Conservation (phyloP, 257 asterid species). For the Anisodus tanguticus region DNA sequence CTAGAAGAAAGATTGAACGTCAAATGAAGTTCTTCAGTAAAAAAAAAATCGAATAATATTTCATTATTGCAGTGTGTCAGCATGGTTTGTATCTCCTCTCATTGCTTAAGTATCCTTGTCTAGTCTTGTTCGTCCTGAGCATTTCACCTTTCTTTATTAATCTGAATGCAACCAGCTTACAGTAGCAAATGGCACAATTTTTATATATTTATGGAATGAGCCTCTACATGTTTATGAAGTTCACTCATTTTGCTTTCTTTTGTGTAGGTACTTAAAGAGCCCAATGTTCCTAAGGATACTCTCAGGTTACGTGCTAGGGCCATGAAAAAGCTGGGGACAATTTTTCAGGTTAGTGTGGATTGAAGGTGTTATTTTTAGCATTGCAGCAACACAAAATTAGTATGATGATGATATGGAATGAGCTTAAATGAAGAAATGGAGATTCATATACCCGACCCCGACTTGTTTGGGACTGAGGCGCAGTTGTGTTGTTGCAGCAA, state of each 20-base stretch:
- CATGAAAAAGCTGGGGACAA: slow-evolving; percentile 70
- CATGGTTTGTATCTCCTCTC: background rate
- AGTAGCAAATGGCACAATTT: background rate
- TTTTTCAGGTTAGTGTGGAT: slow-evolving; percentile 62
- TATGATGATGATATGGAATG: too few relatives aligned
- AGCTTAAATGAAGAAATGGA: too few relatives aligned
- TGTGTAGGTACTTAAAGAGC: slow-evolving; percentile 75
- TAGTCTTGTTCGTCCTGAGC: background rate
- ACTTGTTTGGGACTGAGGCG: too few relatives aligned
- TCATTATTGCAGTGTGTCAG: background rate
- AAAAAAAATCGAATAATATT: background rate
- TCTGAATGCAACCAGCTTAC: background rate
- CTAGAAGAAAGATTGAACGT: background rate
- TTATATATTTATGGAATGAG: background rate
- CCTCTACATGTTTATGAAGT: slow-evolving; percentile 14
- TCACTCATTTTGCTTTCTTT: background rate
- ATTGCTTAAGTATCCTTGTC: background rate
- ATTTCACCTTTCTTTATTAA: background rate
- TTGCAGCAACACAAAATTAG: background rate
- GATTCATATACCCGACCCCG: too few relatives aligned
- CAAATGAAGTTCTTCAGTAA: background rate
- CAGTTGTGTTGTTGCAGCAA: background rate
- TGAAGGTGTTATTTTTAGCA: background rate
- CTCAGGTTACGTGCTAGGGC: slow-evolving; percentile 71
- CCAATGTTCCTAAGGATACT: slow-evolving; percentile 62